Conservation (phyloP, 495 filamentous ascomycete genomes). For the Cudoniella acicularis region DNA sequence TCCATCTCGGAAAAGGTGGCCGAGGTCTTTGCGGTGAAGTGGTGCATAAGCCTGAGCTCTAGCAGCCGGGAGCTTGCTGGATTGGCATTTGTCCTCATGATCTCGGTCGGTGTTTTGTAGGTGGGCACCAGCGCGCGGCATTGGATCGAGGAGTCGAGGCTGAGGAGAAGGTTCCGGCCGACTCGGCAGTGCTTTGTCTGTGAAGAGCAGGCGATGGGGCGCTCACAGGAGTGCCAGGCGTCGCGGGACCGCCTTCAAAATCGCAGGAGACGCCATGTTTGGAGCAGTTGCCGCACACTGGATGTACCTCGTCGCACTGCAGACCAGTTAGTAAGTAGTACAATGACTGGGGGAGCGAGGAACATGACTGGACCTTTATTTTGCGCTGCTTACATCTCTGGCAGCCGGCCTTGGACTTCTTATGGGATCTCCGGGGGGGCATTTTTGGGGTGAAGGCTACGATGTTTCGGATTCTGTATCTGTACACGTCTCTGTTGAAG, state of each 20-base stretch:
- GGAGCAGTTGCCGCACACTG: conserved; percentile 56
- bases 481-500: background rate
- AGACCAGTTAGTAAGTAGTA: background rate
- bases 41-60: conserved; percentile 51
- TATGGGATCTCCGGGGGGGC: conserved; percentile 53
- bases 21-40: conserved; percentile 50
- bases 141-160: conserved; percentile 20
- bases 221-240: conserved; percentile 29
- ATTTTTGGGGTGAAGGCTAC: no score
- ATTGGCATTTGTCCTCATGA: conserved; percentile 22
- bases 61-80: conserved; percentile 41
- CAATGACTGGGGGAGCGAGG: background rate
- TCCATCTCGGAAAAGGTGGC: conserved; percentile 43
- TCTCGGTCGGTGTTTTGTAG: conserved; percentile 31
- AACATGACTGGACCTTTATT: conserved; percentile 63
- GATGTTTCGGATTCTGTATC: no score
- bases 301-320: conserved; percentile 62
- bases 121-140: conserved; percentile 30
- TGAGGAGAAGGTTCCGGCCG: conserved; percentile 27
- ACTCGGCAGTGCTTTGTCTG: conserved; percentile 10
- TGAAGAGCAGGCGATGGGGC: conserved; percentile 12
- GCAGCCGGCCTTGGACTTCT: conserved; percentile 59
- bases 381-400: conserved; percentile 58
- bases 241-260: conserved; percentile 39
- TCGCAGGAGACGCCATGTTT: conserved; percentile 63